Evolutionary conservation across 176 grass and related monocot species (phyloP), one percentile per base, ranked within the genome.

Genomic region (Tillandsia fasciculata): DNA sequence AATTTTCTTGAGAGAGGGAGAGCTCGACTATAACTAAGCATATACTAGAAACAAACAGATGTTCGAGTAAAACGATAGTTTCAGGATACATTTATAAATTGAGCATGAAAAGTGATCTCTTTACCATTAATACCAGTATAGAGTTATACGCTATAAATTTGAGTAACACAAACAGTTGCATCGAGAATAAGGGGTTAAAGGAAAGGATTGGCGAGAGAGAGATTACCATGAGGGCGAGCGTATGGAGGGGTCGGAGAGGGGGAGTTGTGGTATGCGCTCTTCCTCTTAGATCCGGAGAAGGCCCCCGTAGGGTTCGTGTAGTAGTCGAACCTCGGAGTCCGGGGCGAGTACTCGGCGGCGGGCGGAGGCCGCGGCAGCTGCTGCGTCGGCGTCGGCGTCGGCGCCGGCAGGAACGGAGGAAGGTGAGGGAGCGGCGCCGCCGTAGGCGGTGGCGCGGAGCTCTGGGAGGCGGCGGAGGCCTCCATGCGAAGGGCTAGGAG

Each of bases 261-360:
- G 20, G 54, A 18, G 14, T 59, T 0, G 54, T 20, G 2, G 54
- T 59, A 20, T 59, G n/a, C 54, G 51, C 53, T 73, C 74, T 73
- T 78, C 63, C 63, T 63, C 69, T 83, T 78, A 52, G 74, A n/a
- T 9, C 67, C 63, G 48, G 74, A 77, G 23, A 83, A 78, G 12
- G 69, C 52, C 50, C 64, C 69, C 49, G 70, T 73, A 27, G 78
- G 78, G 20, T 80, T 68, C 22, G 70, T 80, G 49, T 69, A 80
- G 42, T 61, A 80, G 52, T 77, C 69, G 74, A 83, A 76, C 47
- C 63, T 48, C 13, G 69, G 51, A 14, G 15, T 14, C 10, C 56
- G 42, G 23, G 63, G 20, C 53, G 51, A 66, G 10, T 26, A 17
- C 63, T 70, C 57, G 14, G 74, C 68, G 52, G 26, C 54, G 42